Base-by-base conservation (phyloP, 805 yeast genomes). In the Pichia membranifaciens region DNA sequence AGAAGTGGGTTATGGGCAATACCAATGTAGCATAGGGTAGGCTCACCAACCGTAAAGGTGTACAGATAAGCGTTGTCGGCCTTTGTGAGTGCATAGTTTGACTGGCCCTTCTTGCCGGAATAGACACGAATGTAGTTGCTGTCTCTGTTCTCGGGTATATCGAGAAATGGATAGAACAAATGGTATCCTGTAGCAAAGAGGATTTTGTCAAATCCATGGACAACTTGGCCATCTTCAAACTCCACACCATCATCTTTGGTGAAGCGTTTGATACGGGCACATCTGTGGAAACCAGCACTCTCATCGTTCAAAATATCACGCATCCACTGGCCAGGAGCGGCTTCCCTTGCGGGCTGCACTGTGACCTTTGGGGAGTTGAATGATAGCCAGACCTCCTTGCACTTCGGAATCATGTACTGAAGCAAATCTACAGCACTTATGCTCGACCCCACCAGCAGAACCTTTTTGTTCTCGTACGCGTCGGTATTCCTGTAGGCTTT, bases 371-470 rank as follows among this genome's bases (percentile, higher is more conserved):
- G 34, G 31, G 29, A 43, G 58, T 52, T 17, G 64, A 29, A 40
- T 16, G 34, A 28, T 1, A 28, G 36, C 35, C 33, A 40, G 29
- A 28, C 43, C 15, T 37, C 40, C 23, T 37, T 37, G 29, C 55
- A 51, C n/a, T 29, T 46, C 7, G 72, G 60, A 25, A 62, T 46
- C 15, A 67, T 54, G 49, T 74, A 74, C 54, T 74, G 78, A 12
- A 72, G 56, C 6, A 75, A 54, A 55, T 87, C 95, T 16, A 78
- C 73, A 12, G 88, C 93, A 48, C 86, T 77, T 4, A 88, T 78
- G 17, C 80, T 76, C 51, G 78, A 46, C 15, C 64, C 67, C 13
- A 62, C 57, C 9, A 61, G 38, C 12, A 61, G 39, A 3, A 68
- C 67, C 15, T 56, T 63, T 45, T 67, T 60, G 42, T 58, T 59